Conservation (phyloP, 108 stramenopile species). For the Stephanodiscus triporus region DNA sequence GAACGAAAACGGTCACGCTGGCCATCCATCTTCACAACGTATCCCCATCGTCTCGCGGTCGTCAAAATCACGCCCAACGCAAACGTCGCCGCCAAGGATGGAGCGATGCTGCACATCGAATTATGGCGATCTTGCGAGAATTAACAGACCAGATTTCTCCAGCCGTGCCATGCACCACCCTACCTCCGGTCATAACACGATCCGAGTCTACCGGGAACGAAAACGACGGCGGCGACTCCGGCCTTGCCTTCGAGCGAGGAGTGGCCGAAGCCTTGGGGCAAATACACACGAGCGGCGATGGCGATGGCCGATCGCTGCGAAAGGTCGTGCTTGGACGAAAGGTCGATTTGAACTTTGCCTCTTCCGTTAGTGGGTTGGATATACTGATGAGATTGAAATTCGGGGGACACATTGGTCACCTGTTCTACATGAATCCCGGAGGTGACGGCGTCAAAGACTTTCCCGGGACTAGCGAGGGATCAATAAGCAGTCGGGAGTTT, state of each 20-base stretch:
- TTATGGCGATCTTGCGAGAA: conserved; percentile 42
- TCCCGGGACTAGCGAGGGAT: not conserved
- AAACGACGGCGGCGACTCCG: conserved; percentile 40
- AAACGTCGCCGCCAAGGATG: conserved; percentile 25
- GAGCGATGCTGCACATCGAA: conserved; percentile 45
- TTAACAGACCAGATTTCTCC: conserved; percentile 54
- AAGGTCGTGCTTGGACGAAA: conserved; percentile 80
- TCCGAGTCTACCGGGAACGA: conserved; percentile 39
- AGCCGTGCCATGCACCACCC: conserved; percentile 60
- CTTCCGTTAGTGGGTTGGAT: conserved; percentile 62
- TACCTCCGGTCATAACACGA: conserved; percentile 72
- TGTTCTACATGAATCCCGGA: conserved; percentile 71
- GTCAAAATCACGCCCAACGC: not conserved
- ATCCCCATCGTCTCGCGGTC: conserved; percentile 2
- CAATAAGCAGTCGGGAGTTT: conserved; percentile 52
- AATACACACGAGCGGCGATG: conserved; percentile 29
- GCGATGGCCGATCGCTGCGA: conserved; percentile 32
- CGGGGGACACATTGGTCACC: conserved; percentile 71
- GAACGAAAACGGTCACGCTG: conserved; percentile 41
- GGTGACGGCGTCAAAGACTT: conserved; percentile 5
- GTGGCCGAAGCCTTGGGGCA: conserved; percentile 60
- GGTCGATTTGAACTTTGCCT: conserved; percentile 59
- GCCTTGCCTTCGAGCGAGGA: conserved; percentile 71
- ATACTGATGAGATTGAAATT: conserved; percentile 74
- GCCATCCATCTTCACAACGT: conserved; percentile 60